Base-by-base conservation (phyloP, 2,329 filamentous ascomycete species). In the Xylaria sp. region DNA sequence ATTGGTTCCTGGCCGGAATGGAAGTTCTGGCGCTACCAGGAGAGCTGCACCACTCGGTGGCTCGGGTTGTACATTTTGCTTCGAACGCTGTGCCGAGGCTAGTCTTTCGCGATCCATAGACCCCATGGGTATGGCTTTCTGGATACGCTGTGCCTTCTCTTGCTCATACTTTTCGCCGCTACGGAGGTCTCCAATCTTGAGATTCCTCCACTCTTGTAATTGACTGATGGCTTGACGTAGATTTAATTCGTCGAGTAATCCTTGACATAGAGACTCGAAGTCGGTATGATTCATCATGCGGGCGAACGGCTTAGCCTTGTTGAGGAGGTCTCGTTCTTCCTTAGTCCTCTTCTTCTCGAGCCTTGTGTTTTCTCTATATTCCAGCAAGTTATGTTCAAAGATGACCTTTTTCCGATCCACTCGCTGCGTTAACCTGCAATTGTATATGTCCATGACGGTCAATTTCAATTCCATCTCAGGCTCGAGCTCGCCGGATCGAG, bases 361-460 rank as follows among this genome's bases (percentile, higher is more conserved):
- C 60, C 93, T 92, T 29, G 88, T 91, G 78, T 97, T 97, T 80
- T 97, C 97, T 70, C 94, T 87, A 77, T 99, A 99, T 65, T 99
- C 95, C 3, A 99, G 85, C 32, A 99, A 85, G 69, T 92, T 92
- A 80, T 99, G 96, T 78, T 98, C 94, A 75, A 99, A 98, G 5
- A 99, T 92, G 60, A 98, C 92, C 82, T 96, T 97, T 82, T 99
- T 99, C 54, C 96, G 88, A 76, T 98, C 95, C 6, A 95, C 95
- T 73, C 96, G 90, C 66, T 94, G 92, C 2, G 94, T 97, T 21
- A 99, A 83, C 4, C 94, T 90, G 66, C 92, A 91, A 78, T 99
- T 99, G 84, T 99, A 99, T 60, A 99, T 97, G 73, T 97, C 94
- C 90, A 99, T 98, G 23, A 99, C 94, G 0, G 94, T 97, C 82